Evolutionary conservation across 202 grass and related monocot species (phyloP).

Genomic region (Hordeum pubiflorum): DNA sequence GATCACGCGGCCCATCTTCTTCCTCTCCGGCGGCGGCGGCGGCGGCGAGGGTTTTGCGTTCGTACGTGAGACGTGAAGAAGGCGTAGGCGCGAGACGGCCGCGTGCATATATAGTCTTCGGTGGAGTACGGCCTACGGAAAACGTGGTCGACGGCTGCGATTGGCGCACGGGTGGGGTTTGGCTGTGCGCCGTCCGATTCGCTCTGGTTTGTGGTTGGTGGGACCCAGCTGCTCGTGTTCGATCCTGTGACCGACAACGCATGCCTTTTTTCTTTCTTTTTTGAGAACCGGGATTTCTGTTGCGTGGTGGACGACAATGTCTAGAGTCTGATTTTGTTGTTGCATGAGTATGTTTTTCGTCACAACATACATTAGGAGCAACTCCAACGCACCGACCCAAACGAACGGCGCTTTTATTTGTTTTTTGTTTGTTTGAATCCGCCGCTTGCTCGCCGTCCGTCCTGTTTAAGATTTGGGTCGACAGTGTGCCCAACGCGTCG

Average conservation of each 20-base stretch:
- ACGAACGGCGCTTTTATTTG: too few relatives aligned
- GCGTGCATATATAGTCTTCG: not conserved
- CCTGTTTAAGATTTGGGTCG: too few relatives aligned
- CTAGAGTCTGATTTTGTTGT: too few relatives aligned
- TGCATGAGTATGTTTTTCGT: too few relatives aligned
- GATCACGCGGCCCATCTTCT: constrained; percentile 41
- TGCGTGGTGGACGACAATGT: too few relatives aligned
- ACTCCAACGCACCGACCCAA: too few relatives aligned
- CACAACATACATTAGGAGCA: too few relatives aligned
- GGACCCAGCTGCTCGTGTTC: not conserved
- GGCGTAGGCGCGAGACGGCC: not conserved
- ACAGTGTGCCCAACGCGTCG: too few relatives aligned
- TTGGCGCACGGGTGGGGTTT: not conserved
- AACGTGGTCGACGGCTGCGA: not conserved
- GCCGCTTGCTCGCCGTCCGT: too few relatives aligned
- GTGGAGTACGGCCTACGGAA: not conserved
- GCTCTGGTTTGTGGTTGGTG: not conserved
- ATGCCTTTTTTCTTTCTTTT: not conserved
- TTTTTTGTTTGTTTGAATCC: too few relatives aligned
- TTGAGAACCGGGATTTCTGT: not conserved
- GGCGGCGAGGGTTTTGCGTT: not conserved
- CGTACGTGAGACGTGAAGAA: not conserved
- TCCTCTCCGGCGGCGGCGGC: not conserved
- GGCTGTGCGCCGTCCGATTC: not conserved
- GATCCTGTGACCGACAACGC: not conserved